phyloP scores from a whole-genome alignment of 2,329 filamentous ascomycete species.

The Talaromyces sp. region DNA sequence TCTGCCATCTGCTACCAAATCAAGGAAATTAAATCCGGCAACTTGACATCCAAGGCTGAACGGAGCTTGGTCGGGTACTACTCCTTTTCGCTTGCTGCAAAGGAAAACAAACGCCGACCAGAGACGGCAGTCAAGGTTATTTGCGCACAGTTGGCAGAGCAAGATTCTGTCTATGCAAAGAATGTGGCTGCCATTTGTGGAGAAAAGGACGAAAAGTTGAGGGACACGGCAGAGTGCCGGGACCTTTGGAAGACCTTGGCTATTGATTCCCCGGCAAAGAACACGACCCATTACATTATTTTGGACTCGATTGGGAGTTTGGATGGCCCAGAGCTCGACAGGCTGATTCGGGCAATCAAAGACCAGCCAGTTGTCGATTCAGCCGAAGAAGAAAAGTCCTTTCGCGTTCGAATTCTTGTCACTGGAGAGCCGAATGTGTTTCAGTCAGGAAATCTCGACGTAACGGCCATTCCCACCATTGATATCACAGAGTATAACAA shows the following conservation, averaged over 20 bases:
- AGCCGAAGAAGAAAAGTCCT: neutral
- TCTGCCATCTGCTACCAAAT: neutral
- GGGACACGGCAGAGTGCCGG: neutral
- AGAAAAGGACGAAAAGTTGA: neutral
- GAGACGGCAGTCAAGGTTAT: neutral
- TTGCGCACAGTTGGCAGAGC: neutral
- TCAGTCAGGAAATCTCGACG: neutral
- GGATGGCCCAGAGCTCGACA: neutral
- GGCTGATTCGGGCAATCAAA: neutral
- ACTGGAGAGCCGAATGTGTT: neutral
- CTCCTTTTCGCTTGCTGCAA: neutral
- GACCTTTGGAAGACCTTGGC: neutral
- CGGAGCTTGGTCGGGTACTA: neutral
- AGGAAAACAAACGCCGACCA: neutral
- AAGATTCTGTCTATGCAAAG: neutral
- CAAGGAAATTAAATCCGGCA: neutral
- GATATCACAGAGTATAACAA: neutral
- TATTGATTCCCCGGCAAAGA: neutral
- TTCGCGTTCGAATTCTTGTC: neutral
- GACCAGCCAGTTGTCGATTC: neutral
- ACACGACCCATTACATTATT: slow-evolving; percentile 1
- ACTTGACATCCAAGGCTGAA: neutral
- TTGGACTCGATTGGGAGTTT: neutral
- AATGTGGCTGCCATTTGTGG: neutral
- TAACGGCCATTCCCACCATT: neutral